These are phyloP conservation scores for Colletotrichum lentis DNA, from an alignment of 2,329 filamentous ascomycete species.

Conservation along the genomic window DNA sequence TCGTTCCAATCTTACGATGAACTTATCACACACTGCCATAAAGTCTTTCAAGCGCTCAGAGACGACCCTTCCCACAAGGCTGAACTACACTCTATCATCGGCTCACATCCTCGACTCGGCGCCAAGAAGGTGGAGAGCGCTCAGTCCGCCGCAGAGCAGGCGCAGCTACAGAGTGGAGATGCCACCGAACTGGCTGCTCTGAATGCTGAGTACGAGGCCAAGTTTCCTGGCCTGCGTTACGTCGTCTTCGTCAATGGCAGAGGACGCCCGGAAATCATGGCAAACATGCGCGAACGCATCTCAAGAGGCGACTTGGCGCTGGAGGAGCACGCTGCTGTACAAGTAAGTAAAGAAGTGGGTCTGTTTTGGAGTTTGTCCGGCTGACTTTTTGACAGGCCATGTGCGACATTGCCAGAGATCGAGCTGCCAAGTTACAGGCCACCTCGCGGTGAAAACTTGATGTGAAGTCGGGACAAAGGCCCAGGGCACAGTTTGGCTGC, in stretches of 20 bases:
- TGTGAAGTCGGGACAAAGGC: not conserved
- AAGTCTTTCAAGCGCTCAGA: constrained; percentile 68
- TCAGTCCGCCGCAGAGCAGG: constrained; percentile 83
- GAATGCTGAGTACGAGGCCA: constrained; percentile 81
- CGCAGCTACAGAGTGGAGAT: constrained; percentile 68
- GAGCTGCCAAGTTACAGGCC: constrained; percentile 69
- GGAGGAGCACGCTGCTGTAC: constrained; percentile 78
- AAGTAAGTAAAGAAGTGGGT: constrained; percentile 69
- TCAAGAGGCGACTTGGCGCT: constrained; percentile 68
- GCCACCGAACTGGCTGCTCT: constrained; percentile 69
- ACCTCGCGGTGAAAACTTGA: constrained; percentile 3
- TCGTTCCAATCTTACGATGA: constrained; percentile 72
- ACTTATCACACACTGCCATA: constrained; percentile 72
- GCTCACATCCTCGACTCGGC: constrained; percentile 84
- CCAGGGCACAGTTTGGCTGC: not conserved
- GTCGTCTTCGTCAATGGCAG: constrained; percentile 93
- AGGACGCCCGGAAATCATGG: constrained; percentile 76
- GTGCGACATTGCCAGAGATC: constrained; percentile 87
- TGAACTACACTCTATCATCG: constrained; percentile 76
- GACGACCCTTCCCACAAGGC: constrained; percentile 56
- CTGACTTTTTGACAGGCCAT: constrained; percentile 69
- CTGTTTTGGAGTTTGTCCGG: not conserved
- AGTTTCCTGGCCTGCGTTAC: constrained; percentile 83
- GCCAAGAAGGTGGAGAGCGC: constrained; percentile 83
- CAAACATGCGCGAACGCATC: constrained; percentile 81